phyloP scores from a whole-genome alignment of 352 stramenopile species.

The Globisporangium lucens region DNA sequence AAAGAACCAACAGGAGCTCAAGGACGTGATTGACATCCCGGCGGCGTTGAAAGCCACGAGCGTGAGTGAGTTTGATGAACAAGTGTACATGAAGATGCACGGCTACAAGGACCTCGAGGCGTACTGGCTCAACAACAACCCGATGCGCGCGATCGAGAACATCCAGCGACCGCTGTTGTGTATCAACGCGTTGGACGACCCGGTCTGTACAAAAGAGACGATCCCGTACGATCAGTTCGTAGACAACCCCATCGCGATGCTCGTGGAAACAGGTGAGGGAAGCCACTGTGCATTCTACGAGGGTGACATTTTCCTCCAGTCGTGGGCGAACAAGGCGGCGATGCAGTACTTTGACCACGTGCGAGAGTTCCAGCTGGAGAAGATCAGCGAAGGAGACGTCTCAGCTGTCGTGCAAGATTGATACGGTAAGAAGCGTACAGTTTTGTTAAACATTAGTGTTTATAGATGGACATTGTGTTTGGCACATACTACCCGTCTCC shows the following conservation, averaged over 20 bases:
- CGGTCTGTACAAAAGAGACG: conserved; percentile 70
- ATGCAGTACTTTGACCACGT: conserved; percentile 66
- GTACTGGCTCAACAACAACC: conserved; percentile 78
- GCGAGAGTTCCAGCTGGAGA: conserved; percentile 33
- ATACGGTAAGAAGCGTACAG: neutral
- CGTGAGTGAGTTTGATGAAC: conserved; percentile 70
- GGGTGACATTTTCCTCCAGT: conserved; percentile 52
- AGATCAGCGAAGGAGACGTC: neutral
- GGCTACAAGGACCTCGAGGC: conserved; percentile 57
- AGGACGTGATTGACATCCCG: conserved; percentile 43
- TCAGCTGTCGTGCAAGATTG: neutral
- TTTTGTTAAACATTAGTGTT: neutral
- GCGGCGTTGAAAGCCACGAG: conserved; percentile 43
- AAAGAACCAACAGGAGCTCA: conserved; percentile 42
- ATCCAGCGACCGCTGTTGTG: conserved; percentile 60
- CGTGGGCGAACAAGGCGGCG: conserved; percentile 54
- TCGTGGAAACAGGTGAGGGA: conserved; percentile 51
- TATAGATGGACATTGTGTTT: conserved; percentile 3
- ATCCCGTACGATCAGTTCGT: conserved; percentile 63
- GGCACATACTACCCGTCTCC: too few relatives aligned
- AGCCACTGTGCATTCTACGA: conserved; percentile 82
- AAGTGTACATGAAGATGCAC: conserved; percentile 82
- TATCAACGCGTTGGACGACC: conserved; percentile 77
- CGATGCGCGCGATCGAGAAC: conserved; percentile 57
- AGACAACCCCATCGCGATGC: conserved; percentile 46